These are phyloP conservation scores for Naematelia encephala DNA, from an alignment of 768 basidiomycete genomes.

Conservation along the genomic window DNA sequence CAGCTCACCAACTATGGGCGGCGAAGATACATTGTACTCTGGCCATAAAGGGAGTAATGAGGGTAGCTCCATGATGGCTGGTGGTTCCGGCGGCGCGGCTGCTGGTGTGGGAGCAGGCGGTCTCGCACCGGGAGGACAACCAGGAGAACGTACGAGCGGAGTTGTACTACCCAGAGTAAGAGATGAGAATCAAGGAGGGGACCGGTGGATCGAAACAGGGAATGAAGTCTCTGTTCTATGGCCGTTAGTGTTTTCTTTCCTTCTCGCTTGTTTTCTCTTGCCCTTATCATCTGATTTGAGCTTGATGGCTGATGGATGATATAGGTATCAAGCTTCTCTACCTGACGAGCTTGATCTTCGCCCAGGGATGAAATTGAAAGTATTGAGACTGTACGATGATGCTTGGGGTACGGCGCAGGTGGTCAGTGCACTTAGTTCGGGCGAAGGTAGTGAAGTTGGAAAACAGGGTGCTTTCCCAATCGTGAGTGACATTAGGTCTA, in stretches of 20 bases:
- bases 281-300: background rate
- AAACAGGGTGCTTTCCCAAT: slow-evolving; percentile 47
- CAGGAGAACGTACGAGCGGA: slow-evolving; percentile 32
- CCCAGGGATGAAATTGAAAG: slow-evolving; percentile 47
- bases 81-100: background rate
- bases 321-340: slow-evolving; percentile 43
- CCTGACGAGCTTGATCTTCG: slow-evolving; percentile 49
- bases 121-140: slow-evolving; percentile 6
- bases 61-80: slow-evolving; percentile 1
- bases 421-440: slow-evolving; percentile 14
- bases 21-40: slow-evolving; percentile 33
- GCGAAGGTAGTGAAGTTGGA: slow-evolving; percentile 24
- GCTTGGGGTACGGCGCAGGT: slow-evolving; percentile 49
- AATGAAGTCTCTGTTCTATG: slow-evolving; percentile 46
- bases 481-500: slow-evolving; percentile 23
- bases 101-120: slow-evolving; percentile 12
- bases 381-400: slow-evolving; percentile 49
- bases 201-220: slow-evolving; percentile 45
- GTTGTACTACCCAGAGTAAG: slow-evolving; percentile 43
- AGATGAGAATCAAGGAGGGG: slow-evolving; percentile 47
- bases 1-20: slow-evolving; percentile 36
- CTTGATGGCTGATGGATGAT: background rate
- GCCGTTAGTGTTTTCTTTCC: slow-evolving; percentile 34
- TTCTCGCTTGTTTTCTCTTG: background rate
- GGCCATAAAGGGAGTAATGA: slow-evolving; percentile 10